Evolutionary conservation across 83 land plant genomes (phyloP).

Genomic region (Thuja plicata): DNA sequence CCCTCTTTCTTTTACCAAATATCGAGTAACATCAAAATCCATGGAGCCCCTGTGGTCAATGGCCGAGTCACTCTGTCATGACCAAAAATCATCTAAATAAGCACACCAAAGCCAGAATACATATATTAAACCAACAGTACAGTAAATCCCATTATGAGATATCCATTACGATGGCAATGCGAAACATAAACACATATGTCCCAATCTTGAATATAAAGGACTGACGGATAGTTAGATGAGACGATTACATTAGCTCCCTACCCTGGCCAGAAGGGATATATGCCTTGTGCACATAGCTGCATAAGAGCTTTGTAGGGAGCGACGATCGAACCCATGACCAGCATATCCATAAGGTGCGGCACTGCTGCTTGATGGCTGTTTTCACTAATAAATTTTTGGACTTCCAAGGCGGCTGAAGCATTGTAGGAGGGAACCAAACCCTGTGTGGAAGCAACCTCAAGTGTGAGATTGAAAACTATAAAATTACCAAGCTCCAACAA

Average conservation of each 20-base stretch:
- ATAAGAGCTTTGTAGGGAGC: not conserved
- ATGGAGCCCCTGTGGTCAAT: constrained; percentile 81
- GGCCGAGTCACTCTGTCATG: constrained; percentile 70
- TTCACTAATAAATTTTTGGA: not conserved
- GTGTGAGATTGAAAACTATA: not conserved
- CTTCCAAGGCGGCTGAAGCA: no score
- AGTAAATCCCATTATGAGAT: no score
- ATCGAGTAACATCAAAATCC: constrained; percentile 81
- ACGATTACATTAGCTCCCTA: not conserved
- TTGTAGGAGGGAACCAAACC: not conserved
- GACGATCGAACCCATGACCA: not conserved
- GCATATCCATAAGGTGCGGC: not conserved
- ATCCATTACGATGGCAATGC: no score
- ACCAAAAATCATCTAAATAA: not conserved
- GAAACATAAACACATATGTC: no score
- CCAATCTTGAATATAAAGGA: no score
- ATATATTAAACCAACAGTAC: no score
- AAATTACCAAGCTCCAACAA: not conserved
- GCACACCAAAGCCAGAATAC: not conserved
- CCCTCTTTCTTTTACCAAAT: constrained; percentile 55
- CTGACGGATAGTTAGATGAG: not conserved
- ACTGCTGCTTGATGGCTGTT: not conserved
- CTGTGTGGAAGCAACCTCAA: not conserved
- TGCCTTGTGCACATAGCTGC: not conserved
- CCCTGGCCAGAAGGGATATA: not conserved